A percentile compares a stretch with the other conserved stretches of the same genome.
These are phyloP conservation scores for Leptographium radiaticola DNA, from an alignment of 2,329 filamentous ascomycete species.

Conservation along the genomic window DNA sequence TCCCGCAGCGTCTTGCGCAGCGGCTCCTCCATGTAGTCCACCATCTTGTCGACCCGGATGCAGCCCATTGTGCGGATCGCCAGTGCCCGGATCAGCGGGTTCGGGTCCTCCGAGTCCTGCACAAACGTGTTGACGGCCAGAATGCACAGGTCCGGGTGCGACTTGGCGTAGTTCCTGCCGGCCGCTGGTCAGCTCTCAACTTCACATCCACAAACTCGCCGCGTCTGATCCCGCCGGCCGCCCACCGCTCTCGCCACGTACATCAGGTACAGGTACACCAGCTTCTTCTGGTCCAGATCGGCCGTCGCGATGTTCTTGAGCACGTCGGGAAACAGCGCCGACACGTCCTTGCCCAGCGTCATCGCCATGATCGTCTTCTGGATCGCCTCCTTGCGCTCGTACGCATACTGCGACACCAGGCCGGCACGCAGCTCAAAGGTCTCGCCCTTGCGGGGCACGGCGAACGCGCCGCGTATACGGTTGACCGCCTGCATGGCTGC, in stretches of 20 bases:
- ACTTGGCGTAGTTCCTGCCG: constrained; percentile 94
- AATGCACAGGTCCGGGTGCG: constrained; percentile 95
- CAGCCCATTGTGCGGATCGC: constrained; percentile 98
- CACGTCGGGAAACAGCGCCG: constrained; percentile 90
- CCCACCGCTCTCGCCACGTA: constrained; percentile 29
- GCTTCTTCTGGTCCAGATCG: constrained; percentile 97
- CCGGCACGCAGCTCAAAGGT: constrained; percentile 95
- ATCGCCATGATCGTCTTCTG: constrained; percentile 99
- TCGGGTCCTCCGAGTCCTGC: constrained; percentile 97
- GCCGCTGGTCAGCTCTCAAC: constrained; percentile 29
- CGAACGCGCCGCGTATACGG: constrained; percentile 87
- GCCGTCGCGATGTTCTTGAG: constrained; percentile 95
- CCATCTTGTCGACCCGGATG: constrained; percentile 97
- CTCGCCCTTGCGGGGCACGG: constrained; percentile 88
- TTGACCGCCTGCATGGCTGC: constrained; percentile 54
- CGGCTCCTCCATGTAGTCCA: constrained; percentile 99
- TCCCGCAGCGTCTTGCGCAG: constrained; percentile 90
- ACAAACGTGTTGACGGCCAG: constrained; percentile 98
- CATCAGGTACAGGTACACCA: constrained; percentile 98
- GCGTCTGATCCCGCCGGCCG: no score
- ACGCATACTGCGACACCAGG: constrained; percentile 96
- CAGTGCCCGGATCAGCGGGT: constrained; percentile 84
- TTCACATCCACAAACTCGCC: no score
- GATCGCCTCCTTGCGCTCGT: constrained; percentile 96
- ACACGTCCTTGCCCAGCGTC: constrained; percentile 97